A percentile compares a stretch with the other conserved stretches of the same genome.
Evolutionary conservation across 345 rosid species (phyloP).

Genomic region (Eucalyptus caleyi): DNA sequence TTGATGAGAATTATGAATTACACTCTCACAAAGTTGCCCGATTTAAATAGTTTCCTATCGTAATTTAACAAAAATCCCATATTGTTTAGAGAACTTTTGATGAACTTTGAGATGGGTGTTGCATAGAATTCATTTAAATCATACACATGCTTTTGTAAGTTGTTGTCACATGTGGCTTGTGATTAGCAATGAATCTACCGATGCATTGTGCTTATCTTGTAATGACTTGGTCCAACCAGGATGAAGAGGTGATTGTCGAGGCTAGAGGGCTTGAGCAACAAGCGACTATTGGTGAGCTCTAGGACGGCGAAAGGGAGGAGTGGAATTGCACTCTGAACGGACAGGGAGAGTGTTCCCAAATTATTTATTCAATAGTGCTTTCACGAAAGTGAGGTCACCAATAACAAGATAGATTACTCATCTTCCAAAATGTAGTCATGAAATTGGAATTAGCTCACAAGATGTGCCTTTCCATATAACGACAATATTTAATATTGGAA

Average conservation of each 20-base stretch:
- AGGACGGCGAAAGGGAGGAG: rapidly evolving
- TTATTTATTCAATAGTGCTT: background rate
- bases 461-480: background rate
- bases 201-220: background rate
- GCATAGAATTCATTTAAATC: background rate
- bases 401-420: background rate
- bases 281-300: rapidly evolving
- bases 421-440: background rate
- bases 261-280: background rate
- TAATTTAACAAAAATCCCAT: background rate
- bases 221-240: rapidly evolving
- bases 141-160: background rate
- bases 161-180: background rate
- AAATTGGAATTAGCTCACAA: background rate
- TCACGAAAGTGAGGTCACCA: background rate
- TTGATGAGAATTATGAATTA: too few relatives aligned
- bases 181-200: background rate
- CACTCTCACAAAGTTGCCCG: background rate
- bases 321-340: rapidly evolving
- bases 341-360: rapidly evolving
- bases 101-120: background rate
- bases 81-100: background rate
- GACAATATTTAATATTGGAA: rapidly evolving
- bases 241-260: background rate
- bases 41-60: background rate